Evolutionary conservation across 2,329 filamentous ascomycete species (phyloP).

Genomic region (Neobulgaria alba): DNA sequence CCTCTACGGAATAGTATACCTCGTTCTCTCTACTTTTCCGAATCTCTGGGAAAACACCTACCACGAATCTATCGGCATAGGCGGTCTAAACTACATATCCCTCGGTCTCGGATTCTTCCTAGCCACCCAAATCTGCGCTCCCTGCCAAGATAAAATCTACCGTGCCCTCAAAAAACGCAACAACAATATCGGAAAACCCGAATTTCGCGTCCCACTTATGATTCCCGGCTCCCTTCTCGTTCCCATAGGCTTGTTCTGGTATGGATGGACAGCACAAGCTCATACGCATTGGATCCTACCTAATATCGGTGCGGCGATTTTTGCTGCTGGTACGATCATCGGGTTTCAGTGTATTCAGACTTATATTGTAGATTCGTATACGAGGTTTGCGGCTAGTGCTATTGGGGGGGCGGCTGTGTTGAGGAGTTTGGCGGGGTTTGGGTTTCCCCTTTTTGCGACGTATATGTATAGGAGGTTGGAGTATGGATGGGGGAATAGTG

Average conservation of each 20-base stretch:
- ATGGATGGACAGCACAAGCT: slow-evolving; percentile 48
- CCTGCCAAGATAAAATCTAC: slow-evolving; percentile 27
- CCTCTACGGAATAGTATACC: slow-evolving; percentile 45
- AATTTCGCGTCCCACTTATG: slow-evolving; percentile 56
- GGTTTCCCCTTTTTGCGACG: slow-evolving; percentile 23
- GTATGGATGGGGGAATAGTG: slow-evolving; percentile 42
- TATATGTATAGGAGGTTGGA: slow-evolving; percentile 24
- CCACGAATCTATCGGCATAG: slow-evolving; percentile 45
- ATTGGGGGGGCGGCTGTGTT: slow-evolving; percentile 32
- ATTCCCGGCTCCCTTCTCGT: slow-evolving; percentile 44
- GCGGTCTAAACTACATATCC: slow-evolving; percentile 47
- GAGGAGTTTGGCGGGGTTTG: slow-evolving; percentile 24
- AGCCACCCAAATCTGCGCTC: slow-evolving; percentile 29
- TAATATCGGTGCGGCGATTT: slow-evolving; percentile 44
- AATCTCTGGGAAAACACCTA: slow-evolving; percentile 48
- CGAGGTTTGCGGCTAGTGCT: slow-evolving; percentile 29
- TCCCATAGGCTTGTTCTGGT: slow-evolving; percentile 48
- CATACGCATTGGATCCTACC: slow-evolving; percentile 47
- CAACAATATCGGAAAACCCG: slow-evolving; percentile 36
- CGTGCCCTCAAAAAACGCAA: slow-evolving; percentile 20
- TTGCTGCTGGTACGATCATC: slow-evolving; percentile 38
- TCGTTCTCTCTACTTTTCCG: slow-evolving; percentile 52
- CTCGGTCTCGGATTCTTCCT: slow-evolving; percentile 36
- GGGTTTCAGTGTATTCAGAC: slow-evolving; percentile 32
- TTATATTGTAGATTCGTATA: slow-evolving; percentile 45